These are phyloP conservation scores for Hyaloscypha variabilis DNA, from an alignment of 495 filamentous ascomycete species.

Conservation along the genomic window DNA sequence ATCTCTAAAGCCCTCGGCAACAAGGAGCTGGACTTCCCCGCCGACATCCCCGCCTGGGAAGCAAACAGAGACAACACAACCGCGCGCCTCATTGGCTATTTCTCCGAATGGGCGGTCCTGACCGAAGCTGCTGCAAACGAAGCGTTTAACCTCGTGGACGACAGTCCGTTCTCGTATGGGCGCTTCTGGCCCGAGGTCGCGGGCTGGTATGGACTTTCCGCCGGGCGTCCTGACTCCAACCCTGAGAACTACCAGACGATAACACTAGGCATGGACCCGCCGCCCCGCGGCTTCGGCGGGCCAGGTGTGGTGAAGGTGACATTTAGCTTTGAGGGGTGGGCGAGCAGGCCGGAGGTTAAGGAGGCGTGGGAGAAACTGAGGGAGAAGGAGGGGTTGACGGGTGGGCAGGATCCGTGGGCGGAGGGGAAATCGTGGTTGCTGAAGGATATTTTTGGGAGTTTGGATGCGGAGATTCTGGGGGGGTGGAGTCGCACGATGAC, in stretches of 20 bases:
- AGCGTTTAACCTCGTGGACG: slow-evolving; percentile 50
- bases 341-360: slow-evolving; percentile 45
- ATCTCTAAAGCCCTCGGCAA: slow-evolving; percentile 41
- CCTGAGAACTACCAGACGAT: slow-evolving; percentile 30
- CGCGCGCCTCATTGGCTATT: slow-evolving; percentile 47
- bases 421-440: slow-evolving; percentile 22
- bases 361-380: slow-evolving; percentile 43
- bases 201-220: slow-evolving; percentile 43
- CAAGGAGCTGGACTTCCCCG: slow-evolving; percentile 42
- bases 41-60: slow-evolving; percentile 45
- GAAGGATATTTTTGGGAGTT: slow-evolving; percentile 28
- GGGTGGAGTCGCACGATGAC: slow-evolving; percentile 30
- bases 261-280: slow-evolving; percentile 26
- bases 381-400: slow-evolving; percentile 29
- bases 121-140: slow-evolving; percentile 38
- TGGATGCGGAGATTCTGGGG: slow-evolving; percentile 24
- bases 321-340: slow-evolving; percentile 48
- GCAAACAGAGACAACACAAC: slow-evolving; percentile 40
- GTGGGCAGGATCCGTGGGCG: slow-evolving; percentile 27
- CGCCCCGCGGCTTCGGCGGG: slow-evolving; percentile 42
- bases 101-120: slow-evolving; percentile 55
- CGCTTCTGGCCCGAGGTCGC: slow-evolving; percentile 49
- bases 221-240: slow-evolving; percentile 33
- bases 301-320: slow-evolving; percentile 36
- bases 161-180: slow-evolving; percentile 44